Evolutionary conservation across 495 filamentous ascomycete genomes (phyloP).

Genomic region (Hyaloscypha bicolor): DNA sequence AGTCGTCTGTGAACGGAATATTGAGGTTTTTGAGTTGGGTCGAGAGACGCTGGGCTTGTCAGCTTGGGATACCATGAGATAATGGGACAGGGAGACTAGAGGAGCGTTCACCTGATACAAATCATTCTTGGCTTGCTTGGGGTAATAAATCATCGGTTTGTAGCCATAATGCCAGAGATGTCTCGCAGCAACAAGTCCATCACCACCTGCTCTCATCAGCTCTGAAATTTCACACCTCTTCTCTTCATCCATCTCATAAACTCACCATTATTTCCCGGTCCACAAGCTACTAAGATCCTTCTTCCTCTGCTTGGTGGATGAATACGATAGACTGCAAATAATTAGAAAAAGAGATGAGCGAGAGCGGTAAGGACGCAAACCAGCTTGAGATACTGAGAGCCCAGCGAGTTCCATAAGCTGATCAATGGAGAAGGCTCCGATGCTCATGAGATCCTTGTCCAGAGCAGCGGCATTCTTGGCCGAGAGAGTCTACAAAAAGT

Average conservation of each 20-base stretch:
- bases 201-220: conserved; percentile 62
- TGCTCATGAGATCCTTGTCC: conserved; percentile 92
- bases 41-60: conserved; percentile 63
- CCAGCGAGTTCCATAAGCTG: conserved; percentile 98
- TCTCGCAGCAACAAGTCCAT: conserved; percentile 92
- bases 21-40: conserved; percentile 82
- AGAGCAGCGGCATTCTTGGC: conserved; percentile 86
- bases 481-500: conserved; percentile 66
- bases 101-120: conserved; percentile 69
- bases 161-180: conserved; percentile 96
- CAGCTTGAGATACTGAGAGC: conserved; percentile 88
- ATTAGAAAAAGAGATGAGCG: not conserved
- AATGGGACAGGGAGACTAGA: not conserved
- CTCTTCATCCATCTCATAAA: conserved; percentile 2
- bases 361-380: conserved; percentile 44
- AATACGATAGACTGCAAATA: conserved; percentile 69
- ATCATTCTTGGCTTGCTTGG: conserved; percentile 86
- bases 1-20: conserved; percentile 85
- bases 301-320: conserved; percentile 75
- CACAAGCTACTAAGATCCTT: conserved; percentile 83
- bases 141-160: conserved; percentile 87
- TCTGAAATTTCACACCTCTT: not conserved
- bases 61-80: conserved; percentile 2
- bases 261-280: conserved; percentile 92
- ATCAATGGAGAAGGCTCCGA: conserved; percentile 90